Conservation (phyloP, 2,329 filamentous ascomycete species). For the Thelonectria blattea region DNA sequence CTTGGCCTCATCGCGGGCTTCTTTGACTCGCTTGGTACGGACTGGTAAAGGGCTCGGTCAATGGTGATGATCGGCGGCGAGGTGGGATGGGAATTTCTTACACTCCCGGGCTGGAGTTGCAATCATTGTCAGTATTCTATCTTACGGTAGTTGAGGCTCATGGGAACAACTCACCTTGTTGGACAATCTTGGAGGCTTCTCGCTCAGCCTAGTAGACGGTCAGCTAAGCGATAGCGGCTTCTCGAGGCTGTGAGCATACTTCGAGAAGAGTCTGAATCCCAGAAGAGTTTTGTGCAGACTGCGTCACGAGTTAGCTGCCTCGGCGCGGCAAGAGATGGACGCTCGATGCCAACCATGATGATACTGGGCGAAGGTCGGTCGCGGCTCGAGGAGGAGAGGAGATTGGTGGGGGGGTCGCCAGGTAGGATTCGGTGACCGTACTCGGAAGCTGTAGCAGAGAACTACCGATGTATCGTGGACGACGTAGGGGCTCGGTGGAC, state of each 20-base stretch:
- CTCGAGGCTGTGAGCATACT: slow-evolving; percentile 62
- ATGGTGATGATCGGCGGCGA: slow-evolving; percentile 1
- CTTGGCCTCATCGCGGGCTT: slow-evolving; percentile 94
- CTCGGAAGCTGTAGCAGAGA: not conserved
- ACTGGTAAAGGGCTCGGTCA: slow-evolving; percentile 33
- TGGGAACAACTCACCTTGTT: slow-evolving; percentile 72
- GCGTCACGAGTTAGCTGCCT: slow-evolving; percentile 37
- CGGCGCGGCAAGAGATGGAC: slow-evolving; percentile 10
- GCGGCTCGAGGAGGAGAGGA: not conserved
- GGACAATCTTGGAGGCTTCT: slow-evolving; percentile 98
- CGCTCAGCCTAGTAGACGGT: slow-evolving; percentile 78
- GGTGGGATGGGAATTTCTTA: slow-evolving; percentile 52
- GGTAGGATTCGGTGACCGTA: not conserved
- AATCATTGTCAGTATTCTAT: slow-evolving; percentile 31
- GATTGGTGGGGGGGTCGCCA: not conserved
- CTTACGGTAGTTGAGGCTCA: slow-evolving; percentile 16
- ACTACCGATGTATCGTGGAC: slow-evolving; percentile 10
- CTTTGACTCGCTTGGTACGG: slow-evolving; percentile 96
- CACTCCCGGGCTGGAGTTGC: slow-evolving; percentile 78
- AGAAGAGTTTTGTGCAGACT: slow-evolving; percentile 98
- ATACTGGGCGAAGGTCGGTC: slow-evolving; percentile 5
- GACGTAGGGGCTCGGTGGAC: not conserved
- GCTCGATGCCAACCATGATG: slow-evolving; percentile 32
- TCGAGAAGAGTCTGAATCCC: slow-evolving; percentile 99
- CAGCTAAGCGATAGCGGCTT: not conserved